Conservation (phyloP, 2,329 filamentous ascomycete genomes). For the Neonectria ditissima region DNA sequence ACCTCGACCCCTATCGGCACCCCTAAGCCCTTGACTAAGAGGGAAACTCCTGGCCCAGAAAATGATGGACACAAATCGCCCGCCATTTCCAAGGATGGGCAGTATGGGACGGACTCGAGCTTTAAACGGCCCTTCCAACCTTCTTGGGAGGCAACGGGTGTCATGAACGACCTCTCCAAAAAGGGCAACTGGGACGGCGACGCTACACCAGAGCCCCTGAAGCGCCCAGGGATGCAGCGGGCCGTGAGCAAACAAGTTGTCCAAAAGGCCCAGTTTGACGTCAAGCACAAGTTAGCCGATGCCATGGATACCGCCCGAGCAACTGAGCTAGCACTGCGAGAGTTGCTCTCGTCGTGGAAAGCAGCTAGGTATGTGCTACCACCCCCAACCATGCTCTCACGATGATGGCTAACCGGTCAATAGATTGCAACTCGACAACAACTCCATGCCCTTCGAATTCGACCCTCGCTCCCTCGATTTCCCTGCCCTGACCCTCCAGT, state of each 20-base stretch:
- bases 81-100: constrained; percentile 56
- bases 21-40: constrained; percentile 56
- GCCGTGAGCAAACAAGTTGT: constrained; percentile 63
- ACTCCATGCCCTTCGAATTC: constrained; percentile 77
- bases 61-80: constrained; percentile 53
- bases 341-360: constrained; percentile 83
- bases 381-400: not conserved
- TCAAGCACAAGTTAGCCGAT: constrained; percentile 73
- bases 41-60: constrained; percentile 55
- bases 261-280: constrained; percentile 73
- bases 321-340: constrained; percentile 85
- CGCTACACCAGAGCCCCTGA: constrained; percentile 51
- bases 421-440: constrained; percentile 67
- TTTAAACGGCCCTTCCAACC: constrained; percentile 65
- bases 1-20: constrained; percentile 69
- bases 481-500: constrained; percentile 83
- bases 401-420: constrained; percentile 28
- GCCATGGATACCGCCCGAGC: constrained; percentile 84
- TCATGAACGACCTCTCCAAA: constrained; percentile 78
- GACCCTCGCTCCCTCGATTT: constrained; percentile 89
- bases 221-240: constrained; percentile 53
- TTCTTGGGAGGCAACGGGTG: constrained; percentile 81
- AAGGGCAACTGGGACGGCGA: constrained; percentile 50
- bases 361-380: constrained; percentile 77
- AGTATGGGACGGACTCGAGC: constrained; percentile 58